phyloP scores from a whole-genome alignment of 805 yeast species.

The Cyberlindnera japonica region DNA sequence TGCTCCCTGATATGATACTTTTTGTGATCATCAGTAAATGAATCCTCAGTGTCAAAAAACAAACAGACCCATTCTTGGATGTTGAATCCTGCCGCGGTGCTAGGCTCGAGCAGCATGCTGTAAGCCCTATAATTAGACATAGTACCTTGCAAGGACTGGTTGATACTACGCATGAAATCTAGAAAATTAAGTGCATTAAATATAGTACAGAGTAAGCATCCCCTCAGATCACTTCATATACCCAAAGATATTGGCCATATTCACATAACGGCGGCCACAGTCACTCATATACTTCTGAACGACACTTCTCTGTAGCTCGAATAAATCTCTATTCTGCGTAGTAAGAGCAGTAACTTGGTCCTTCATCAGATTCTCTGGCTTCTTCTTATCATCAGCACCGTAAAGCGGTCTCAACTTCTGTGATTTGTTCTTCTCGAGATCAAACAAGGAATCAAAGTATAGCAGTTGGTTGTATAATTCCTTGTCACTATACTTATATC shows the following conservation, averaged over 20 bases:
- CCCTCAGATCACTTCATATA: conserved; percentile 36
- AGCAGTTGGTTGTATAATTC: conserved; percentile 82
- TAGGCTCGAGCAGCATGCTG: no score
- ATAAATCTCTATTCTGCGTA: conserved; percentile 70
- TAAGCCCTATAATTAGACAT: no score
- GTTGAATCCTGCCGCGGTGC: no score
- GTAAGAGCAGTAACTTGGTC: conserved; percentile 70
- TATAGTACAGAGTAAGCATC: conserved; percentile 1
- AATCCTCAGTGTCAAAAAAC: no score
- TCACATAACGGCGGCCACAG: conserved; percentile 87
- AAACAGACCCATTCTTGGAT: no score
- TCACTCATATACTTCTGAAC: conserved; percentile 70
- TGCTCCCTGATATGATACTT: no score
- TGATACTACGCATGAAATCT: no score
- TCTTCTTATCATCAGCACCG: conserved; percentile 32
- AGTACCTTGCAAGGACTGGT: no score
- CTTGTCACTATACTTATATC: conserved; percentile 71
- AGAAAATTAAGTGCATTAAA: not conserved
- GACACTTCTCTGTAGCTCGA: conserved; percentile 50
- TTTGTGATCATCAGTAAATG: no score
- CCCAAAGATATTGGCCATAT: conserved; percentile 76
- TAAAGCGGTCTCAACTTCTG: conserved; percentile 52
- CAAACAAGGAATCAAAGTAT: conserved; percentile 75
- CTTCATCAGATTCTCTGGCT: conserved; percentile 31
- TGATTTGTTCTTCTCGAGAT: conserved; percentile 70